phyloP scores from a whole-genome alignment of 179 eudicot genomes.

The Silene noctiflora region DNA sequence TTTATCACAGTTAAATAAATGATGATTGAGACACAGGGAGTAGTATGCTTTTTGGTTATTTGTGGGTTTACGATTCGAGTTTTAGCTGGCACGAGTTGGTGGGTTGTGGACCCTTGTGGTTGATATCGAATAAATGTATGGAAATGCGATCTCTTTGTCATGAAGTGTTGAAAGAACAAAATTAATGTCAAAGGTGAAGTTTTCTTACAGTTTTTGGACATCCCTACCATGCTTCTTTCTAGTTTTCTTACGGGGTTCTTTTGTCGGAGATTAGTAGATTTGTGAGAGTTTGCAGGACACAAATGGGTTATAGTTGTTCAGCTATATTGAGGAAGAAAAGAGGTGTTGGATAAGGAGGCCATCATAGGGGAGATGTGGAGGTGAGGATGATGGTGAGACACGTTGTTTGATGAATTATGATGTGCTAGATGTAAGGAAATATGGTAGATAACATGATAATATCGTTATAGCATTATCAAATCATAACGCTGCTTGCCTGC shows the following conservation, averaged over 20 bases:
- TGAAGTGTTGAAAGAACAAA: background rate
- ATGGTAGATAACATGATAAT: background rate
- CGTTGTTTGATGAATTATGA: background rate
- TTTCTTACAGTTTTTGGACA: too few relatives aligned
- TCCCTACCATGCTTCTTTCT: too few relatives aligned
- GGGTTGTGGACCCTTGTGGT: constrained; percentile 3
- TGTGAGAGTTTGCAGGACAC: background rate
- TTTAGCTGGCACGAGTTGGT: background rate
- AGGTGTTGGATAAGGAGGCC: background rate
- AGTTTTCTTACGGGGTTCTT: too few relatives aligned
- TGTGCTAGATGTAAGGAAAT: background rate
- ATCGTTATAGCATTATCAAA: background rate
- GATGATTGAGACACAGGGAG: too few relatives aligned
- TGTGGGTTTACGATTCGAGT: background rate
- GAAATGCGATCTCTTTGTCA: background rate
- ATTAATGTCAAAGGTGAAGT: background rate
- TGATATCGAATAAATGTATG: background rate
- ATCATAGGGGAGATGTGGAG: background rate
- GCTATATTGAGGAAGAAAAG: background rate
- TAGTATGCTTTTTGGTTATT: background rate
- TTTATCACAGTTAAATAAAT: too few relatives aligned
- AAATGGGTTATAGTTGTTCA: background rate
- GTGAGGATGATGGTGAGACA: background rate
- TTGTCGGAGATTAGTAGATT: background rate
- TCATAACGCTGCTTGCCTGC: background rate